phyloP scores from a whole-genome alignment of 75 land plant species.

The Pinus tabuliformis region DNA sequence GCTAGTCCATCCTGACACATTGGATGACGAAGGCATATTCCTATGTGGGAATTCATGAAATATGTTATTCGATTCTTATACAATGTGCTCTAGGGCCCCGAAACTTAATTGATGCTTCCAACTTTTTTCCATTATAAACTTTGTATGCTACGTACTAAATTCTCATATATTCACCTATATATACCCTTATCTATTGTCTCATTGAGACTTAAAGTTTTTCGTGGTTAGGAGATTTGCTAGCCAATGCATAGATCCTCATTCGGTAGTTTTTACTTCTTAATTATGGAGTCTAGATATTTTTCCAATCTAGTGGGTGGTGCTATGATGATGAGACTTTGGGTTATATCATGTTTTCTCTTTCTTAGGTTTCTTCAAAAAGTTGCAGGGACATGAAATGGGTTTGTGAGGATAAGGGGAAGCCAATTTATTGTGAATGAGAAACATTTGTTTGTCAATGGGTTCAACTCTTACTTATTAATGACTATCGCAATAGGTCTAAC shows the following conservation, averaged over 20 bases:
- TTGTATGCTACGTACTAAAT: not conserved
- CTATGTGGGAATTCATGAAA: slow-evolving; percentile 4
- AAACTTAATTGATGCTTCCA: not conserved
- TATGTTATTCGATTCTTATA: not conserved
- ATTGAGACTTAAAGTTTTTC: too few species aligned
- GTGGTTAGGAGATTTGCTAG: not conserved
- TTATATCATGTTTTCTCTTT: not conserved
- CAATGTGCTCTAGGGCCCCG: too few species aligned
- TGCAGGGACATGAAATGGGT: slow-evolving; percentile 22
- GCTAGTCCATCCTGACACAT: too few species aligned
- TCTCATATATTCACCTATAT: not conserved
- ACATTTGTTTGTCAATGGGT: slow-evolving; percentile 59
- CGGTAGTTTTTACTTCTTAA: too few species aligned
- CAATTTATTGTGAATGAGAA: slow-evolving; percentile 52
- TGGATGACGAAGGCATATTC: not conserved
- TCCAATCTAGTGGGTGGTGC: not conserved
- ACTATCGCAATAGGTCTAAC: slow-evolving; percentile 45
- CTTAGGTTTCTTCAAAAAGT: not conserved
- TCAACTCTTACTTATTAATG: slow-evolving; percentile 86
- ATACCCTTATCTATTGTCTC: not conserved
- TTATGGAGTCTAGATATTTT: too few species aligned
- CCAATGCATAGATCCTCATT: not conserved
- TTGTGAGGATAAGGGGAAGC: slow-evolving; percentile 37
- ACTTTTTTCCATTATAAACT: too few species aligned
- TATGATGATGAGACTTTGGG: not conserved